A percentile compares a stretch with the other conserved stretches of the same genome.
Evolutionary conservation across 345 rosid genomes (phyloP).

Genomic region (Salix udensis): DNA sequence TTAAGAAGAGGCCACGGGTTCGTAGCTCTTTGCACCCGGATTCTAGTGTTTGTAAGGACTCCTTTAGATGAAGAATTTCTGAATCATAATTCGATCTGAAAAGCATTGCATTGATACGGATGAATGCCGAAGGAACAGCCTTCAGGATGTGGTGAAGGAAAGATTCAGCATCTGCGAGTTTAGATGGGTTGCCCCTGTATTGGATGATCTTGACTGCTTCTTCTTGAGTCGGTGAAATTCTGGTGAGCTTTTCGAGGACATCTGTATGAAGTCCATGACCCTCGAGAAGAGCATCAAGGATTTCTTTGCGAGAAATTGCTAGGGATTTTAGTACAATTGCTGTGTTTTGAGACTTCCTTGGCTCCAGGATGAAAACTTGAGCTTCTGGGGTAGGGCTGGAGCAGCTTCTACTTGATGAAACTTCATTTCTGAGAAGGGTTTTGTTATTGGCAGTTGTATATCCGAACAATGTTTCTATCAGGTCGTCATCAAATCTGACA

Average conservation of each 20-base stretch:
- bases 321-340: slow-evolving; percentile 56
- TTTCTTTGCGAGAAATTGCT: slow-evolving; percentile 37
- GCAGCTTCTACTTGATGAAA: slow-evolving; percentile 18
- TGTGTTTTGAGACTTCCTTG: slow-evolving; percentile 52
- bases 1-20: slow-evolving; percentile 61
- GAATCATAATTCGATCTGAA: slow-evolving; percentile 59
- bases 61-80: slow-evolving; percentile 56
- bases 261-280: slow-evolving; percentile 53
- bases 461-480: slow-evolving; percentile 47
- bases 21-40: slow-evolving; percentile 61
- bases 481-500: slow-evolving; percentile 50
- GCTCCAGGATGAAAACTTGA: slow-evolving; percentile 46
- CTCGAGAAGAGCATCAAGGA: slow-evolving; percentile 42
- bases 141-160: slow-evolving; percentile 60
- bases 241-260: slow-evolving; percentile 62
- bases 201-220: slow-evolving; percentile 55
- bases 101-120: slow-evolving; percentile 55
- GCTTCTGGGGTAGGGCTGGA: slow-evolving; percentile 26
- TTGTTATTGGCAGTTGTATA: slow-evolving; percentile 23
- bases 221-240: slow-evolving; percentile 63
- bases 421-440: slow-evolving; percentile 7
- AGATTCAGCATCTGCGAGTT: slow-evolving; percentile 69
- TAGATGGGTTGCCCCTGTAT: slow-evolving; percentile 42
- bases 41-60: slow-evolving; percentile 51
- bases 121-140: slow-evolving; percentile 67